Conservation (phyloP, 2,329 filamentous ascomycete genomes). For the Madurella fahalii region DNA sequence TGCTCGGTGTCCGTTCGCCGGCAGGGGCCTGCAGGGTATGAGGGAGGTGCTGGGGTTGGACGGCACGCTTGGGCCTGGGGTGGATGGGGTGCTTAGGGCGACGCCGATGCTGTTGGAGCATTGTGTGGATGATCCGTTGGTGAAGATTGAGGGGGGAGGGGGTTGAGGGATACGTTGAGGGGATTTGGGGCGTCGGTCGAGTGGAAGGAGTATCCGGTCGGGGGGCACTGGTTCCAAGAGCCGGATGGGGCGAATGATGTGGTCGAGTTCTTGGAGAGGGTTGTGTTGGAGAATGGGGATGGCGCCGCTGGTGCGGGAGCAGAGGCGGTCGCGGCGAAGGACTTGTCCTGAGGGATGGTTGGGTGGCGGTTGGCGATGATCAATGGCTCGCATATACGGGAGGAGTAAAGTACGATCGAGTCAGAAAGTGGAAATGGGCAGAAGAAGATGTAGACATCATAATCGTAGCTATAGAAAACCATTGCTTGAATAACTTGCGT, state of each 20-base stretch:
- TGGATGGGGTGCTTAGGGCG: slow-evolving; percentile 33
- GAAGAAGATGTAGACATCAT: too few species aligned
- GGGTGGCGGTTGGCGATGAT: too few species aligned
- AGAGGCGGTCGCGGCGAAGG: neutral
- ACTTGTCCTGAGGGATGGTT: neutral
- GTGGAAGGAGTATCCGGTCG: slow-evolving; percentile 40
- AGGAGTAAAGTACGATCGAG: too few species aligned
- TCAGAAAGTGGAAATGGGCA: too few species aligned
- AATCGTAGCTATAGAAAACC: too few species aligned
- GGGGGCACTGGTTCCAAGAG: slow-evolving; percentile 44
- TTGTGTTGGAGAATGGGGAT: slow-evolving; percentile 6
- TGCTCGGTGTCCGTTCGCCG: slow-evolving; percentile 35
- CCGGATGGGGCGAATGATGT: slow-evolving; percentile 41
- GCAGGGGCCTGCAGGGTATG: slow-evolving; percentile 29
- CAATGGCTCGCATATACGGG: neutral
- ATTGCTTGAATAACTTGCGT: too few species aligned
- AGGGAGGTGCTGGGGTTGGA: slow-evolving; percentile 32
- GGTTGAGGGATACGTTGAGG: slow-evolving; percentile 33
- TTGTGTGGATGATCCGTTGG: slow-evolving; percentile 41
- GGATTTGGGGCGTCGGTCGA: slow-evolving; percentile 36
- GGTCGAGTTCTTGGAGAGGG: slow-evolving; percentile 10
- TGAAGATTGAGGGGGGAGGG: slow-evolving; percentile 36
- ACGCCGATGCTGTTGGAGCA: slow-evolving; percentile 45
- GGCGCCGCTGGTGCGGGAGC: neutral
- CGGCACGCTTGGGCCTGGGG: slow-evolving; percentile 14